Percentiles rank a stretch among this genome's conserved stretches.
Conservation (phyloP, 2,329 filamentous ascomycete species). For the Aspergillus pseudoterreus region DNA sequence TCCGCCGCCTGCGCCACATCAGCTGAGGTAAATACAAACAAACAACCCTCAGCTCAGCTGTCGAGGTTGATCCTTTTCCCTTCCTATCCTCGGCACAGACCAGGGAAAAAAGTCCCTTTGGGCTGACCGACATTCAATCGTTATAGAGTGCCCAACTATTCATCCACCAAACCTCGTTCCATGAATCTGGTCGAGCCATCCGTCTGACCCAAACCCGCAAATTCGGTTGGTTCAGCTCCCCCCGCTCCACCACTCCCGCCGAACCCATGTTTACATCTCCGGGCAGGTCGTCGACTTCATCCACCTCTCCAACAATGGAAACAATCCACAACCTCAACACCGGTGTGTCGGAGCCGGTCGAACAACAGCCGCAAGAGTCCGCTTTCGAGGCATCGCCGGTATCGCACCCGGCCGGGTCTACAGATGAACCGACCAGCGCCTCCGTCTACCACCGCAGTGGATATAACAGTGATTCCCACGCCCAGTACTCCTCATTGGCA, state of each 20-base stretch:
- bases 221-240: constrained; percentile 18
- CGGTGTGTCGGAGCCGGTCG: constrained; percentile 19
- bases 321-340: constrained; percentile 19
- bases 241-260: constrained; percentile 13
- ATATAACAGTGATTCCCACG: constrained; percentile 43
- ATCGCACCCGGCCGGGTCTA: constrained; percentile 24
- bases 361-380: constrained; percentile 10
- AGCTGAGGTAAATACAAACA: constrained; percentile 11
- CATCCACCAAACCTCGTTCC: constrained; percentile 2
- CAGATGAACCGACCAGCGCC: constrained; percentile 33
- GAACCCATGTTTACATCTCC: constrained; percentile 15
- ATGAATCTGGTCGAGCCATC: constrained; percentile 17
- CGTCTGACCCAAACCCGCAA: constrained; percentile 11
- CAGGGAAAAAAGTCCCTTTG: background rate
- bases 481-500: constrained; percentile 47
- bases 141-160: constrained; percentile 1
- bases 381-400: constrained; percentile 18
- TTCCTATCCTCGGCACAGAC: background rate
- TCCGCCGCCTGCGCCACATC: background rate
- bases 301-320: constrained; percentile 22
- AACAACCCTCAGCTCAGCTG: background rate
- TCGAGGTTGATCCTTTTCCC: background rate
- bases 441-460: constrained; percentile 29
- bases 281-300: background rate
- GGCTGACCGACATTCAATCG: background rate